Evolutionary conservation across 768 basidiomycete species (phyloP).

Genomic region (Suillus americanus): DNA sequence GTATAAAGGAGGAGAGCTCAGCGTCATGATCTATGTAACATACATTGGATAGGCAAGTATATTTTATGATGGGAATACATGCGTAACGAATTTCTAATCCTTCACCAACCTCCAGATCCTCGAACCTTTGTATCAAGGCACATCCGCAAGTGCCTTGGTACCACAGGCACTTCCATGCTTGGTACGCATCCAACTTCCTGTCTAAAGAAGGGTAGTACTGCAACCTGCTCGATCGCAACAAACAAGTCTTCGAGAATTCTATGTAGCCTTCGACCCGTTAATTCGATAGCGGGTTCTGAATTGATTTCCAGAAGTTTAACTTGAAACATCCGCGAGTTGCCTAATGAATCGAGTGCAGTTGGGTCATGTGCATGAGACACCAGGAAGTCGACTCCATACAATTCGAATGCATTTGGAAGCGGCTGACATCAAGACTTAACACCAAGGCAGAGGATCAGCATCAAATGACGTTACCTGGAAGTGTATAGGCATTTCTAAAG

Average conservation of each 20-base stretch:
- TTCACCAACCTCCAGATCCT: slow-evolving; percentile 21
- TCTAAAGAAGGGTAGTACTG: slow-evolving; percentile 61
- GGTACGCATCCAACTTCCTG: slow-evolving; percentile 5
- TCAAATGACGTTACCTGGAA: slow-evolving; percentile 62
- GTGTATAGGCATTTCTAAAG: slow-evolving; percentile 74
- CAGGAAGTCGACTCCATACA: slow-evolving; percentile 93
- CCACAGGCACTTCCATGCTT: slow-evolving; percentile 35
- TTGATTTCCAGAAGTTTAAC: slow-evolving; percentile 89
- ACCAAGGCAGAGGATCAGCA: neutral
- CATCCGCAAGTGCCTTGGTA: slow-evolving; percentile 60
- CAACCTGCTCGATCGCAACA: slow-evolving; percentile 61
- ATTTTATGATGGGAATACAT: neutral
- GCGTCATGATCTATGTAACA: neutral
- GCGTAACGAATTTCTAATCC: neutral
- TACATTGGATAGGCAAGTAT: neutral
- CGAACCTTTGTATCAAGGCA: slow-evolving; percentile 61
- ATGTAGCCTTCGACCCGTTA: slow-evolving; percentile 80
- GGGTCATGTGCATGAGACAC: slow-evolving; percentile 53
- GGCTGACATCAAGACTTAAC: slow-evolving; percentile 44
- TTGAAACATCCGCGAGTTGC: slow-evolving; percentile 36
- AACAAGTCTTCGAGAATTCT: slow-evolving; percentile 86
- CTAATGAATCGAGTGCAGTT: slow-evolving; percentile 9
- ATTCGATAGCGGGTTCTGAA: slow-evolving; percentile 92
- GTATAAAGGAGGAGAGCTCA: neutral
- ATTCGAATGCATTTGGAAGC: slow-evolving; percentile 89